These are phyloP conservation scores for Umbilicaria muhlenbergii DNA, from an alignment of 495 filamentous ascomycete species.

Conservation along the genomic window DNA sequence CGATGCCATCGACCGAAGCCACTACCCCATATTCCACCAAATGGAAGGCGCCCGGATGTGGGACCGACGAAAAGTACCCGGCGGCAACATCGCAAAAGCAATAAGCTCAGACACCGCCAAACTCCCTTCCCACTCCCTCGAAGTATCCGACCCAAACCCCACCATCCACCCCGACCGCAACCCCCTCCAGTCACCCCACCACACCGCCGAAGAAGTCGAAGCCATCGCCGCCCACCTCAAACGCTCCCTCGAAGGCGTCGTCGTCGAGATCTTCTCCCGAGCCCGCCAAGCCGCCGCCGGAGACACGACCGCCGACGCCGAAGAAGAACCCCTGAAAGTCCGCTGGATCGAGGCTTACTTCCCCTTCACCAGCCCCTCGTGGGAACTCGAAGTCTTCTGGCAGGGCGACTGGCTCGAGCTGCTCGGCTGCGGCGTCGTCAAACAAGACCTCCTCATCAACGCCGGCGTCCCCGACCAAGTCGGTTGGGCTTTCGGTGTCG, in stretches of 20 bases:
- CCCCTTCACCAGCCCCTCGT: constrained; percentile 87
- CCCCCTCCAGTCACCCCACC: constrained; percentile 58
- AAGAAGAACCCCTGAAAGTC: constrained; percentile 56
- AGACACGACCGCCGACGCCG: constrained; percentile 27
- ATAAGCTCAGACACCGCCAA: constrained; percentile 48
- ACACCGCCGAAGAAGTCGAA: constrained; percentile 61
- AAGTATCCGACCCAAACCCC: constrained; percentile 75
- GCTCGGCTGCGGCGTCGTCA: constrained; percentile 79
- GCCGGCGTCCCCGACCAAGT: constrained; percentile 60
- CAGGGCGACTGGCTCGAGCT: constrained; percentile 90
- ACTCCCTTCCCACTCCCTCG: constrained; percentile 54
- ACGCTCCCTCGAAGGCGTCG: constrained; percentile 71
- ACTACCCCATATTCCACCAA: constrained; percentile 97
- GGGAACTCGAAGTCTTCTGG: constrained; percentile 95
- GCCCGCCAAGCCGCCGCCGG: constrained; percentile 50
- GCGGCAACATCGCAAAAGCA: constrained; percentile 41
- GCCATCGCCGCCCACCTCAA: constrained; percentile 79
- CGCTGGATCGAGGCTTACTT: constrained; percentile 95
- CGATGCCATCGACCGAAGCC: constrained; percentile 84
- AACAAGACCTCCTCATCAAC: constrained; percentile 61
- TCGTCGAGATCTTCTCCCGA: constrained; percentile 73
- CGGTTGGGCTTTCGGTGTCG: constrained; percentile 93
- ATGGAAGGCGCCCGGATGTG: constrained; percentile 92
- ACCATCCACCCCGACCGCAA: constrained; percentile 65
- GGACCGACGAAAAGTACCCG: constrained; percentile 48